Conservation (phyloP, 2,329 filamentous ascomycete species). For the Sporothrix protearum region DNA sequence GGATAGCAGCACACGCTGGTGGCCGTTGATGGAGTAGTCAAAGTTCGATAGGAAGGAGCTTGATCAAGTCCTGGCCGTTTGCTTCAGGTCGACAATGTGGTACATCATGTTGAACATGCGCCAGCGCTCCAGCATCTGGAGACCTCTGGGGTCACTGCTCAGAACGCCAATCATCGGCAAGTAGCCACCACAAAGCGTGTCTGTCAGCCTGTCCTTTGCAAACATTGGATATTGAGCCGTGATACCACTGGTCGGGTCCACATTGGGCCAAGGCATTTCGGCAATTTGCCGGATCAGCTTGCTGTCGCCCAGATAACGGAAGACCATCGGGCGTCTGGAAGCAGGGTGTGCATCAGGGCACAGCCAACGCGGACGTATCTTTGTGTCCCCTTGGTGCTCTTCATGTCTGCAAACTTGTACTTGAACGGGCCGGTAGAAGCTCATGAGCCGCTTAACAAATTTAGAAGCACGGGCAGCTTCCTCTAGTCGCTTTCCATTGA, state of each 20-base stretch:
- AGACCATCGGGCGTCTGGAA: constrained; percentile 85
- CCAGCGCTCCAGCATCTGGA: constrained; percentile 91
- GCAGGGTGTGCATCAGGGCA: constrained; percentile 76
- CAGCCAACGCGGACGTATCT: constrained; percentile 91
- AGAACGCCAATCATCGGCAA: constrained; percentile 88
- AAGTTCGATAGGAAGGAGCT: constrained; percentile 86
- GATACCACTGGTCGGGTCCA: constrained; percentile 73
- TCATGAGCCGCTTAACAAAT: constrained; percentile 90
- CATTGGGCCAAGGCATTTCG: constrained; percentile 96
- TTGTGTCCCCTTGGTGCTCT: constrained; percentile 88
- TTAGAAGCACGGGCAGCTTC: constrained; percentile 94
- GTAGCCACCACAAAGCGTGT: constrained; percentile 88
- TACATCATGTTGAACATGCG: constrained; percentile 99
- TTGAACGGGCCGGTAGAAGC: constrained; percentile 98
- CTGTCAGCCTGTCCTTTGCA: constrained; percentile 74
- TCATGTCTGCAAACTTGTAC: constrained; percentile 84
- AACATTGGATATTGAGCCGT: constrained; percentile 87
- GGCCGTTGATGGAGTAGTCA: constrained; percentile 84
- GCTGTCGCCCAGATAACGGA: constrained; percentile 81
- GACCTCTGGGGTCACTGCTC: constrained; percentile 75
- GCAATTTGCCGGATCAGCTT: constrained; percentile 91
- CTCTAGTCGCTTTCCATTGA: constrained; percentile 85
- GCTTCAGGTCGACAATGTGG: constrained; percentile 87
- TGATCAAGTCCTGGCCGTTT: constrained; percentile 88
- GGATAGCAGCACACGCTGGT: constrained; percentile 86